Percentiles rank a stretch among this genome's conserved stretches.
Conservation (phyloP, 2,329 filamentous ascomycete genomes). For the Zymoseptoria crescenta region DNA sequence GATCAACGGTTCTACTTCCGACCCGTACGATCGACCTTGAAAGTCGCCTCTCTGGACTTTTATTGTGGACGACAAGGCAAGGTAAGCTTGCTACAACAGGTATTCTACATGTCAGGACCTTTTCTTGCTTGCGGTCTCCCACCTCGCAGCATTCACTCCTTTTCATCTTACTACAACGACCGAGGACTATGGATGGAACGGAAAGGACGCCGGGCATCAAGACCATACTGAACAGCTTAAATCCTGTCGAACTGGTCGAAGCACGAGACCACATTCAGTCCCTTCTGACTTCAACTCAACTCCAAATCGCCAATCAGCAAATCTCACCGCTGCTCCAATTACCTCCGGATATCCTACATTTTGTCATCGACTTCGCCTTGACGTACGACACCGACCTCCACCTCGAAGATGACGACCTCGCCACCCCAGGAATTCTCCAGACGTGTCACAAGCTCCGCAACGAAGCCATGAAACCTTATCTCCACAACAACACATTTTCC, state of each 20-base stretch:
- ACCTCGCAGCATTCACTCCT: neutral
- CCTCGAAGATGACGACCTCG: neutral
- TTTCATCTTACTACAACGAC: neutral
- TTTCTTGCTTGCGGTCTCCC: neutral
- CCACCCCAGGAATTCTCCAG: slow-evolving; percentile 6
- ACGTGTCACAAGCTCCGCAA: slow-evolving; percentile 8
- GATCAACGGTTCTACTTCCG: neutral
- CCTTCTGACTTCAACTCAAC: slow-evolving; percentile 5
- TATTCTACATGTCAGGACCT: neutral
- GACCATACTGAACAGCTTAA: slow-evolving; percentile 2
- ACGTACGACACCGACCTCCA: slow-evolving; percentile 2
- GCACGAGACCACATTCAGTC: slow-evolving; percentile 7
- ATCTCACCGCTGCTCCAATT: slow-evolving; percentile 8
- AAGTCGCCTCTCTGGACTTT: neutral
- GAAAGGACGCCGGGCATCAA: neutral
- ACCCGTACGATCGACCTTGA: neutral
- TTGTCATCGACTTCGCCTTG: slow-evolving; percentile 5
- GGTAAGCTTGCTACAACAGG: neutral
- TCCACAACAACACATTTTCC: slow-evolving; percentile 11
- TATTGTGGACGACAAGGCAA: neutral
- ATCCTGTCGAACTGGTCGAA: slow-evolving; percentile 7
- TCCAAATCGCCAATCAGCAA: slow-evolving; percentile 9
- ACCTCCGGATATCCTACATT: slow-evolving; percentile 7
- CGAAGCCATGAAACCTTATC: slow-evolving; percentile 5
- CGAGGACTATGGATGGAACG: neutral